These are phyloP conservation scores for Globisporangium emineosum DNA, from an alignment of 352 stramenopile genomes.

Conservation along the genomic window DNA sequence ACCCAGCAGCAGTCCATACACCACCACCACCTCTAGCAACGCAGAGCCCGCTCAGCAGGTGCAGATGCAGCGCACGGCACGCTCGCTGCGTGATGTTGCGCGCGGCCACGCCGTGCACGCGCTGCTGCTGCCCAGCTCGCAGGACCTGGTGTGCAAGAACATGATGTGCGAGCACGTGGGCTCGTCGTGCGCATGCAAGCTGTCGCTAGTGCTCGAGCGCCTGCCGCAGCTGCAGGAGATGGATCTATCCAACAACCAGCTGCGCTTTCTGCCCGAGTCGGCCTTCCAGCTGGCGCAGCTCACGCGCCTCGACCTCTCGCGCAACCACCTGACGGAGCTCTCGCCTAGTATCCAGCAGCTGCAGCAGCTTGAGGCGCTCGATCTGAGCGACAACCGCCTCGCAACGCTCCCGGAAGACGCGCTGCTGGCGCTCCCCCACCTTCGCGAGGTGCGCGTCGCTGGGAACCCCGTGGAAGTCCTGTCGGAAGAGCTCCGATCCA, in stretches of 20 bases:
- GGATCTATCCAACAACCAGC: slow-evolving; percentile 74
- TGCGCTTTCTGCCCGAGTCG: slow-evolving; percentile 70
- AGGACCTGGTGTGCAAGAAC: slow-evolving; percentile 89
- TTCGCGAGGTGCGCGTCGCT: slow-evolving; percentile 38
- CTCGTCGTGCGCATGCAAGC: slow-evolving; percentile 77
- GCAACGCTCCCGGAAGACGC: slow-evolving; percentile 34
- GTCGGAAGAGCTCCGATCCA: slow-evolving; percentile 28
- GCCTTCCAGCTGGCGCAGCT: slow-evolving; percentile 71
- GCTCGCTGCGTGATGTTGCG: slow-evolving; percentile 66
- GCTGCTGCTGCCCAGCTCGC: slow-evolving; percentile 71
- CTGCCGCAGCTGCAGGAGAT: slow-evolving; percentile 60
- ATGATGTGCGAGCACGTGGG: slow-evolving; percentile 91
- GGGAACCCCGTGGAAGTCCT: slow-evolving; percentile 44
- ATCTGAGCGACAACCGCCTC: slow-evolving; percentile 58
- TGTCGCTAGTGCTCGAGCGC: slow-evolving; percentile 77
- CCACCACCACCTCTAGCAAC: neutral
- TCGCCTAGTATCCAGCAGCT: slow-evolving; percentile 43
- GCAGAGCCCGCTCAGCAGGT: neutral
- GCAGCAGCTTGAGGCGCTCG: slow-evolving; percentile 53
- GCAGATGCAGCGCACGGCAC: slow-evolving; percentile 10
- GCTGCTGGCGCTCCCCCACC: slow-evolving; percentile 32
- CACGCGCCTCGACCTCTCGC: slow-evolving; percentile 49
- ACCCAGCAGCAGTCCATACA: neutral
- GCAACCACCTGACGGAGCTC: slow-evolving; percentile 61
- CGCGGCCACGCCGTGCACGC: slow-evolving; percentile 42